Conservation (phyloP, 306 rosid genomes). For the Delonix regia region DNA sequence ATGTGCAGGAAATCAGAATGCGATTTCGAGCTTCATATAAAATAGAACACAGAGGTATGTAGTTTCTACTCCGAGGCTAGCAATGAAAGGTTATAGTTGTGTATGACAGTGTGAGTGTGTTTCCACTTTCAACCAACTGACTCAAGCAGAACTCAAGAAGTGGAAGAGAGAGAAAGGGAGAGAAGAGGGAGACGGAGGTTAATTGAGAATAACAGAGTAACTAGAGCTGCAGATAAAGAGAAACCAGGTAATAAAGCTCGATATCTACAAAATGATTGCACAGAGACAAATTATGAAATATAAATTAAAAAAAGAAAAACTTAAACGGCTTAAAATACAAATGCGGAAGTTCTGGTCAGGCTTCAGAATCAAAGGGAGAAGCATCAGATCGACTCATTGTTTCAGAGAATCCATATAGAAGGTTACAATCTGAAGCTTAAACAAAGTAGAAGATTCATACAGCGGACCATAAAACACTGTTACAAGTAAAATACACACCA, state of each 20-base stretch:
- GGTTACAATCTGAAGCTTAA: slow-evolving; percentile 32
- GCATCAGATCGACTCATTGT: slow-evolving; percentile 53
- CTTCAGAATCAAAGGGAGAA: neutral
- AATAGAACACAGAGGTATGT: slow-evolving; percentile 20
- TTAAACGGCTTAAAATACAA: neutral
- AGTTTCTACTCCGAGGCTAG: neutral
- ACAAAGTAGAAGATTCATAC: slow-evolving; percentile 36
- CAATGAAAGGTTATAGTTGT: neutral
- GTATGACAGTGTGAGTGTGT: neutral
- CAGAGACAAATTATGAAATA: neutral
- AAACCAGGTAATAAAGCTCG: too few species aligned
- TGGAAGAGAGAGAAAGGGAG: neutral
- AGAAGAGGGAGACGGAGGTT: neutral
- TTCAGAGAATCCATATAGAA: slow-evolving; percentile 15
- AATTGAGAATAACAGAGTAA: slow-evolving; percentile 7
- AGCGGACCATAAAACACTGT: slow-evolving; percentile 41
- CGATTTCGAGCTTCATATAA: slow-evolving; percentile 25
- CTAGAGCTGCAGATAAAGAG: slow-evolving; percentile 21
- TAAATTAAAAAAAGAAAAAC: neutral
- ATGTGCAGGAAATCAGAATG: slow-evolving; percentile 23
- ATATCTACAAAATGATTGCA: neutral
- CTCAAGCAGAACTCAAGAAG: slow-evolving; percentile 4
- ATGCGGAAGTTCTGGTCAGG: slow-evolving; percentile 18
- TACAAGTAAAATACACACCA: slow-evolving; percentile 13
- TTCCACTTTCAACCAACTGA: neutral